These are phyloP conservation scores for Thalassiosira profunda DNA, from an alignment of 108 stramenopile species.

Conservation along the genomic window DNA sequence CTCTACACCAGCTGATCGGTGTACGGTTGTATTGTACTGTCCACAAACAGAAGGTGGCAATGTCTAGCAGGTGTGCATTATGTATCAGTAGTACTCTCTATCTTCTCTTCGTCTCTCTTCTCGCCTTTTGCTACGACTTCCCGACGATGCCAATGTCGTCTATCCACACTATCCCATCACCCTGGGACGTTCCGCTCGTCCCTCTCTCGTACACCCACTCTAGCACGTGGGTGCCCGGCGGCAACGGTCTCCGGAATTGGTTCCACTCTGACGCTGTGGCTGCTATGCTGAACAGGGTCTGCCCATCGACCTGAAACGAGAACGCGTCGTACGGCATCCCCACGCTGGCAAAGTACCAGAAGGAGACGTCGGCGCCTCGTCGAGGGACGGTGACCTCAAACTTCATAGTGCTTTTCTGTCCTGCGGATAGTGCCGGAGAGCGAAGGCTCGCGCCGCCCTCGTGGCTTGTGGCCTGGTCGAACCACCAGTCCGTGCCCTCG, in stretches of 20 bases:
- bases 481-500: background rate
- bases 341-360: slow-evolving; percentile 11
- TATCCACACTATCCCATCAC: slow-evolving; percentile 14
- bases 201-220: slow-evolving; percentile 15
- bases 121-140: no score
- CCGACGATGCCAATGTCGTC: slow-evolving; percentile 15
- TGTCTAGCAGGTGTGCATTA: background rate
- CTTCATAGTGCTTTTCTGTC: slow-evolving; percentile 5
- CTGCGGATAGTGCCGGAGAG: background rate
- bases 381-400: slow-evolving; percentile 5
- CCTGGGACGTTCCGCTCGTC: no score
- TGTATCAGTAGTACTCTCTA: no score
- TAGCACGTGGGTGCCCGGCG: slow-evolving; percentile 3
- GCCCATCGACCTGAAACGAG: slow-evolving; percentile 16
- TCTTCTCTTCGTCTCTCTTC: no score
- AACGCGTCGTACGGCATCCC: background rate
- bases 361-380: slow-evolving; percentile 7
- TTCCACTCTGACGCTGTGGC: background rate
- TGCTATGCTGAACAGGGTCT: background rate
- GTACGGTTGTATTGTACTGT: no score
- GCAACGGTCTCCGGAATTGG: background rate
- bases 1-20: no score
- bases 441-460: slow-evolving; percentile 9
- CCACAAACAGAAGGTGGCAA: no score
- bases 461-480: slow-evolving; percentile 6